Evolutionary conservation across 208 protist genomes (phyloP).

Genomic region (Acanthamoeba quina): DNA sequence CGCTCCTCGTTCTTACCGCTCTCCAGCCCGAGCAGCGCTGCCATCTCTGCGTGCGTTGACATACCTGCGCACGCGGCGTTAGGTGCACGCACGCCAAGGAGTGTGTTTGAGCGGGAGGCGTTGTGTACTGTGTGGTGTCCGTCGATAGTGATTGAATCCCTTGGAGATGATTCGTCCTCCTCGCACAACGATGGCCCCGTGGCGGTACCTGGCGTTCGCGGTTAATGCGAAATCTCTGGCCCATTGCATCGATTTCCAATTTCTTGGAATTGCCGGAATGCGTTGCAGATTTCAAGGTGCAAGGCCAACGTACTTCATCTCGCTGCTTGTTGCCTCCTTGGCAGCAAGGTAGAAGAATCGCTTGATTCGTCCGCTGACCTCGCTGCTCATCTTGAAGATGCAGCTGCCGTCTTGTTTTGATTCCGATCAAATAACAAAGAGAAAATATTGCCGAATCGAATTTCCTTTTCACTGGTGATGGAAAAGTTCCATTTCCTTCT

Average conservation of each 20-base stretch:
- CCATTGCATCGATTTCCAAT: not conserved
- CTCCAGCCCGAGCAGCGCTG: not conserved
- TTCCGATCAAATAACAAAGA: not conserved
- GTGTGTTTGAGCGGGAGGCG: no score
- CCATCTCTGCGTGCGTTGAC: slow-evolving; percentile 73
- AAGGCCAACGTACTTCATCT: slow-evolving; percentile 38
- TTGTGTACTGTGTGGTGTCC: slow-evolving; percentile 8
- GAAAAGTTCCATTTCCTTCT: not conserved
- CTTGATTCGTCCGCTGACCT: slow-evolving; percentile 48
- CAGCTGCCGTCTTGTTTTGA: not conserved
- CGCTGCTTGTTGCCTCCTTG: not conserved
- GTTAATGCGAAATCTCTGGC: not conserved
- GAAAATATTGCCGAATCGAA: not conserved
- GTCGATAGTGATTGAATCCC: slow-evolving; percentile 56
- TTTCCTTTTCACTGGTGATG: no score
- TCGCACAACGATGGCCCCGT: slow-evolving; percentile 51
- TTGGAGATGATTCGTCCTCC: slow-evolving; percentile 66
- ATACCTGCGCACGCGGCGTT: not conserved
- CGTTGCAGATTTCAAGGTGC: not conserved
- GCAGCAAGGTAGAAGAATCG: slow-evolving; percentile 55
- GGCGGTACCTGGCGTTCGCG: not conserved
- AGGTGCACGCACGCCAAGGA: no score
- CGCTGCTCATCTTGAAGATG: not conserved
- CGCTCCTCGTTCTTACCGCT: not conserved
- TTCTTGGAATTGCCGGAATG: slow-evolving; percentile 23